Conservation (phyloP, 768 basidiomycete genomes). For the Russula emetica region DNA sequence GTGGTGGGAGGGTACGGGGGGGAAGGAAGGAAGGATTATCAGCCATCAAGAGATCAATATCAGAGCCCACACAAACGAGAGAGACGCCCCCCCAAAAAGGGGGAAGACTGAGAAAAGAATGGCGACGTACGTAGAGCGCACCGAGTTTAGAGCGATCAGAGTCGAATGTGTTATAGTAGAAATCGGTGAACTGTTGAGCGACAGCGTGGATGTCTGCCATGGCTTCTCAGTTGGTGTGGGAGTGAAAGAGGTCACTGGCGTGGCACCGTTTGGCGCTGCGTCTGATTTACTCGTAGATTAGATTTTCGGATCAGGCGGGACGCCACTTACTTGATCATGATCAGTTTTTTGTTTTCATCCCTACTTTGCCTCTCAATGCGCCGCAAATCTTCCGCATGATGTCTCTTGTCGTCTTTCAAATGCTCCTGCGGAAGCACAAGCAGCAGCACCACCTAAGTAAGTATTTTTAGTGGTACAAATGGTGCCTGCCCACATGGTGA, state of each 20-base stretch:
- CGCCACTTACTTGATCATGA: no score
- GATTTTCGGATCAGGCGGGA: conserved; percentile 1
- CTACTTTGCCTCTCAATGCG: not conserved
- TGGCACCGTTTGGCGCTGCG: not conserved
- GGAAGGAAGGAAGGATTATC: no score
- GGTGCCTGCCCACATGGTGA: no score
- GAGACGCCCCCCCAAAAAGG: no score
- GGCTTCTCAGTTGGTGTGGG: conserved; percentile 18
- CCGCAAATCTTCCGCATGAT: no score
- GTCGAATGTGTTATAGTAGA: conserved; percentile 83
- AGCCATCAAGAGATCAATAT: not conserved
- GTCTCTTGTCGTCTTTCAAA: no score
- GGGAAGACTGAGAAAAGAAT: no score
- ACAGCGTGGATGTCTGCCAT: conserved; percentile 74
- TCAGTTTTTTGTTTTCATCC: not conserved
- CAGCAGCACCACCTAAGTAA: no score
- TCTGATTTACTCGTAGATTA: no score
- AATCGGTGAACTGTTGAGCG: conserved; percentile 74
- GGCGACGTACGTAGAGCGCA: conserved; percentile 70
- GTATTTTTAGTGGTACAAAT: no score
- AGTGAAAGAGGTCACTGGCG: not conserved
- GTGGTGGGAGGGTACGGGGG: conserved; percentile 24
- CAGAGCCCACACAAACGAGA: not conserved
- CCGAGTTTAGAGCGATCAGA: conserved; percentile 49
- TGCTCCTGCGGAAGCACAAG: no score